Evolutionary conservation across 176 grass and related monocot species (phyloP).

Genomic region (Cymbopogon citratus): DNA sequence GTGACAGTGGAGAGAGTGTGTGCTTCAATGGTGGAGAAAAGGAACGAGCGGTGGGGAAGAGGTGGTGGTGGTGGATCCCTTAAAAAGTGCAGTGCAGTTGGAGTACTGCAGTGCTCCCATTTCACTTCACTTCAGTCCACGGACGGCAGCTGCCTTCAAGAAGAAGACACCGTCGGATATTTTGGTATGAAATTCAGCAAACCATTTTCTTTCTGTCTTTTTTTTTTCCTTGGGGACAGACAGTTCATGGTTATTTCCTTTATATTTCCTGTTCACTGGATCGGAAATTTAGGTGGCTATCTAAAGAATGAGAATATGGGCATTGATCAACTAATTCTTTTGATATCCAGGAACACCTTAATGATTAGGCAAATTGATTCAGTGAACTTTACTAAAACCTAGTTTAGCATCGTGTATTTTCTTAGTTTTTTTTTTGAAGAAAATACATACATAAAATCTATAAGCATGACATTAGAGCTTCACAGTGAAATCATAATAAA

Average conservation of each 20-base stretch:
- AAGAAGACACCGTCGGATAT: background rate
- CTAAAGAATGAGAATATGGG: too few relatives aligned
- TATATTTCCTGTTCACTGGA: background rate
- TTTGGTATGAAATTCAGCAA: background rate
- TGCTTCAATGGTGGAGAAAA: background rate
- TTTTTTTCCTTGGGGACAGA: too few relatives aligned
- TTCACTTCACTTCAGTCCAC: background rate
- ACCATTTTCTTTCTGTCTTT: background rate
- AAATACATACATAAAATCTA: too few relatives aligned
- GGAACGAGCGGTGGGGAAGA: background rate
- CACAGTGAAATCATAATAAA: background rate
- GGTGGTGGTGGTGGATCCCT: background rate
- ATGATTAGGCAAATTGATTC: too few relatives aligned
- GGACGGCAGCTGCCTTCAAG: background rate
- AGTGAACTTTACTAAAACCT: too few relatives aligned
- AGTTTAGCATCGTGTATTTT: too few relatives aligned
- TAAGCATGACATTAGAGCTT: background rate
- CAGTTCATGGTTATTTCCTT: background rate
- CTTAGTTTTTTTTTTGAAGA: too few relatives aligned
- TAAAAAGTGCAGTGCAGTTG: background rate
- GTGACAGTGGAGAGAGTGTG: background rate
- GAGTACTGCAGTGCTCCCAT: background rate
- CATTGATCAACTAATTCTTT: too few relatives aligned
- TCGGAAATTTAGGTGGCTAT: background rate
- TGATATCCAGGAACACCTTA: too few relatives aligned